Evolutionary conservation across 2,329 filamentous ascomycete species (phyloP), one percentile per base, ranked within the genome.

Genomic region (Botrytis pseudocinerea): DNA sequence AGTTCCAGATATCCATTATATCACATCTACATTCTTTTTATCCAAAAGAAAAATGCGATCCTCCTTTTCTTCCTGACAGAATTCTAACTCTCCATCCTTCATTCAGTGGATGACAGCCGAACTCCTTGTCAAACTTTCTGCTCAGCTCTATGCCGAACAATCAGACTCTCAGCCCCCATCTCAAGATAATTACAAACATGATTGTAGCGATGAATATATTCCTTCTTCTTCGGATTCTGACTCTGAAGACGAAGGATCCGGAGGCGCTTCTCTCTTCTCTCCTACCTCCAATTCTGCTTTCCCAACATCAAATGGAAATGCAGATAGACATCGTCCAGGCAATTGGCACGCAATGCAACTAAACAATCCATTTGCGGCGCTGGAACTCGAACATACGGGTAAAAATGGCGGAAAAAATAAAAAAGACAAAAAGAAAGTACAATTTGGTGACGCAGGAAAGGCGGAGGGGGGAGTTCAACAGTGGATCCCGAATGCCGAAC

Each of bases 61-160:
- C 38, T 38, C 9, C 7, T 1, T 8, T 70, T 28, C 35, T 35
- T 42, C 63, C 32, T 16, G n/a, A 61, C 5, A 38, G 44, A 22
- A 46, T 4, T 69, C 74, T 79, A 83, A 83, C 73, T 22, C 2
- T 18, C 6, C 14, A 28, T 16, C 20, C 4, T 25, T 57, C 18
- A 25, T 18, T 28, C n/a, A 68, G 65, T 83, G 78, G 76, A 85
- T 85, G 80, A 85, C 84, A 0, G 83, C 83, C 0, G 78, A 82
- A 18, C 78, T 85, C 1, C 83, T 85, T 63, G 73, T 82, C 68
- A 83, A 82, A 69, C 73, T 82, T 18, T 73, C 77, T 6, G 73
- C 76, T 2, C 77, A 79, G 28, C 69, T 78, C 22, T 75, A 77
- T 69, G 66, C 69, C 60, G 73, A 78, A 54, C 62, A 71, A 6